Evolutionary conservation across 495 filamentous ascomycete genomes (phyloP).

Genomic region (Penicillium herquei): DNA sequence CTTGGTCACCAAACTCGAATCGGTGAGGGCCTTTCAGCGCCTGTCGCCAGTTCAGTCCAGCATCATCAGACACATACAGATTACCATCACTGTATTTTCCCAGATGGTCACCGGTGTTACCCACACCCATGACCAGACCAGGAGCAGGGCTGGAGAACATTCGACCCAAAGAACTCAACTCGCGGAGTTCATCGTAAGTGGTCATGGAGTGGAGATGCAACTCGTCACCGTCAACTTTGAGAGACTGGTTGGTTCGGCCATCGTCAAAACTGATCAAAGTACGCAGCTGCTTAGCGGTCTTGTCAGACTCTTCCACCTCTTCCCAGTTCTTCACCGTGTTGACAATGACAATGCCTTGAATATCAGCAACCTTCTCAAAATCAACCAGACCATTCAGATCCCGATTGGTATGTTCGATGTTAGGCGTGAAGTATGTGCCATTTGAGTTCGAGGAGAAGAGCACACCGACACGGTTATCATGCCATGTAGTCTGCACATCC

Average conservation of each 20-base stretch:
- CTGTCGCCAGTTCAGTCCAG: conserved; percentile 76
- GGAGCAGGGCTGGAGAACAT: conserved; percentile 93
- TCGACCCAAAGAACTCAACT: conserved; percentile 68
- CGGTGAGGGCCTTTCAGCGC: conserved; percentile 80
- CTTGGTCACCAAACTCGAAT: conserved; percentile 92
- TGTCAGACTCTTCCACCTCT: conserved; percentile 57
- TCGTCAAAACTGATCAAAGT: conserved; percentile 92
- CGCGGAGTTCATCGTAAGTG: conserved; percentile 35
- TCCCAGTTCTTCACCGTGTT: conserved; percentile 88
- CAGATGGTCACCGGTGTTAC: conserved; percentile 77
- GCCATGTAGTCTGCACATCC: conserved; percentile 73
- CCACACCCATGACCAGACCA: conserved; percentile 87
- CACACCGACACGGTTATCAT: conserved; percentile 70
- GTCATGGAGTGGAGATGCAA: conserved; percentile 93
- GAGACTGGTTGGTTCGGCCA: conserved; percentile 69
- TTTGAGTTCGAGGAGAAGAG: conserved; percentile 94
- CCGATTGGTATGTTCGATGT: conserved; percentile 88
- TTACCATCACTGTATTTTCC: conserved; percentile 64
- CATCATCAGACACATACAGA: conserved; percentile 88
- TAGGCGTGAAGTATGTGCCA: conserved; percentile 89
- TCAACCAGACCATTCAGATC: conserved; percentile 70
- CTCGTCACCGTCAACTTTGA: conserved; percentile 57
- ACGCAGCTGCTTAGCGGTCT: conserved; percentile 61
- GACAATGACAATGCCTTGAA: conserved; percentile 88
- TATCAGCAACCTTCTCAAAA: conserved; percentile 85